These are phyloP conservation scores for Dioszegia hungarica DNA, from an alignment of 768 basidiomycete species.

Conservation along the genomic window DNA sequence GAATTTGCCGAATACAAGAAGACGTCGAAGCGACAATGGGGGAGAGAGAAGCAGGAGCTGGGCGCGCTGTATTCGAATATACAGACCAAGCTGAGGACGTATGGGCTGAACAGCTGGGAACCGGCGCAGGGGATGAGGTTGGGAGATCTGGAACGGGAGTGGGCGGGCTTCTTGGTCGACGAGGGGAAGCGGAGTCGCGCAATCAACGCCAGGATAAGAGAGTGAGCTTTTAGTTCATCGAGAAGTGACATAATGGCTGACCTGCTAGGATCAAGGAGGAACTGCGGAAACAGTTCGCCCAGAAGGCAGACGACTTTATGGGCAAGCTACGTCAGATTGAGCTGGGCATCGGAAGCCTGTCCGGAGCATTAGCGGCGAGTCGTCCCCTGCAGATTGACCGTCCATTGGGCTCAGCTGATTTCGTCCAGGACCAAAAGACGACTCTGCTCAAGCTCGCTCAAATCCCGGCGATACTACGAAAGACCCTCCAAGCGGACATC, in stretches of 20 bases:
- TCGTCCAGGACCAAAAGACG: slow-evolving; percentile 66
- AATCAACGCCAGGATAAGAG: slow-evolving; percentile 84
- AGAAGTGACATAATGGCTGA: neutral
- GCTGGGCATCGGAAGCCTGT: slow-evolving; percentile 34
- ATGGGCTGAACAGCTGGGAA: slow-evolving; percentile 75
- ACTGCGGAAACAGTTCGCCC: slow-evolving; percentile 42
- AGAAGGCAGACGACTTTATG: slow-evolving; percentile 41
- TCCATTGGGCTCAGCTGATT: neutral
- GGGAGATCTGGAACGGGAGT: slow-evolving; percentile 70
- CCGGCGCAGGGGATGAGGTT: slow-evolving; percentile 68
- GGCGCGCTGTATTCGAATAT: slow-evolving; percentile 85
- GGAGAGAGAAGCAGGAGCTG: slow-evolving; percentile 81
- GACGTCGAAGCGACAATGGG: slow-evolving; percentile 79
- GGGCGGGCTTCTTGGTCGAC: slow-evolving; percentile 65
- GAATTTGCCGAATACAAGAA: slow-evolving; percentile 76
- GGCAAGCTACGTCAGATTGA: slow-evolving; percentile 39
- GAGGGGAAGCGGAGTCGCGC: slow-evolving; percentile 72
- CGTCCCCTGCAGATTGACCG: neutral
- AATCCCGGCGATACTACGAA: slow-evolving; percentile 59
- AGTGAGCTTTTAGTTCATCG: slow-evolving; percentile 55
- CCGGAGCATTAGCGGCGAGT: slow-evolving; percentile 38
- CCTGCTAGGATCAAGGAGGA: slow-evolving; percentile 46
- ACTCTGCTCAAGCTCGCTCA: slow-evolving; percentile 50
- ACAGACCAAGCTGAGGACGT: slow-evolving; percentile 87
- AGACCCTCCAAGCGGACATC: slow-evolving; percentile 53